Percentiles rank a stretch among this genome's conserved stretches.
These are phyloP conservation scores for Ajuga chamaepitys DNA, from an alignment of 257 asterid species.

Conservation along the genomic window DNA sequence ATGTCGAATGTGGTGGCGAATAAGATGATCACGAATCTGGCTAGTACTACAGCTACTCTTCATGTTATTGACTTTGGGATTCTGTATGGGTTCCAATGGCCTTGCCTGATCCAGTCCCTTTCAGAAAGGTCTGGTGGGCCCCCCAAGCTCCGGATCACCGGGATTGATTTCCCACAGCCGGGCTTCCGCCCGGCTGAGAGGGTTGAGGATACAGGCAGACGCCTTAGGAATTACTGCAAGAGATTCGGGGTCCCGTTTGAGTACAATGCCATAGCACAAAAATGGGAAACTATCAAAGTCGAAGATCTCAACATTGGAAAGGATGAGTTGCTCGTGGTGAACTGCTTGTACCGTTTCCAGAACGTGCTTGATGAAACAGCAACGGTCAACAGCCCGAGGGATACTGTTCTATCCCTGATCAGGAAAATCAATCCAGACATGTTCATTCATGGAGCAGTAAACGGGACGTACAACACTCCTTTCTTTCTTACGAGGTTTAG, in stretches of 20 bases:
- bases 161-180: constrained; percentile 47
- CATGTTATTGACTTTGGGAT: constrained; percentile 48
- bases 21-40: constrained; percentile 29
- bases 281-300: constrained; percentile 36
- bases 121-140: constrained; percentile 41
- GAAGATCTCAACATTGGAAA: constrained; percentile 30
- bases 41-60: constrained; percentile 17
- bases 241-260: constrained; percentile 42
- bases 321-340: constrained; percentile 33
- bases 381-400: constrained; percentile 32
- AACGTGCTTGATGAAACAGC: constrained; percentile 38
- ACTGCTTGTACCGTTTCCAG: constrained; percentile 32
- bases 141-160: constrained; percentile 47
- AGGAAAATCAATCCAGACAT: constrained; percentile 34
- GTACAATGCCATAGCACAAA: constrained; percentile 38
- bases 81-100: constrained; percentile 53
- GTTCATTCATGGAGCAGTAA: constrained; percentile 31
- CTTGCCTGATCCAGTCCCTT: constrained; percentile 36
- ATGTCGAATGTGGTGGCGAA: constrained; percentile 40
- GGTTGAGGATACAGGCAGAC: constrained; percentile 36
- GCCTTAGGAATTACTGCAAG: constrained; percentile 36
- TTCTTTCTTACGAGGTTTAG: constrained; percentile 41
- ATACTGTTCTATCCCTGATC: constrained; percentile 28
- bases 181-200: constrained; percentile 53
- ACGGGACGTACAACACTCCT: constrained; percentile 44